phyloP scores from a whole-genome alignment of 2,329 filamentous ascomycete species.

The Ceratocystis lukuohia region DNA sequence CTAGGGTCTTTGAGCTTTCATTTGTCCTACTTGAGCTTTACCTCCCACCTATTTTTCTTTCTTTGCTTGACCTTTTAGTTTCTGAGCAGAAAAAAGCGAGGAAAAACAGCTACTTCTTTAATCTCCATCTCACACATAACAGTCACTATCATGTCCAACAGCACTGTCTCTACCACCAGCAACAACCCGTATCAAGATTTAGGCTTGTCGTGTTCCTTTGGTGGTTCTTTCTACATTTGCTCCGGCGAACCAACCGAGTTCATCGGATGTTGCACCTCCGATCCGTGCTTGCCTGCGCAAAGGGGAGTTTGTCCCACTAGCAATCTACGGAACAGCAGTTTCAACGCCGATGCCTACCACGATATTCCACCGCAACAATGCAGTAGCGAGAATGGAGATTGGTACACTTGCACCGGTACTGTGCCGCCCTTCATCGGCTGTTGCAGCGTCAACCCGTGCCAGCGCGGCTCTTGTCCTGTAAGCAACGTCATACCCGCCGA shows the following conservation, averaged over 20 bases:
- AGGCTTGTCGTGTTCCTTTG: slow-evolving; percentile 26
- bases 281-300: slow-evolving; percentile 26
- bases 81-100: neutral
- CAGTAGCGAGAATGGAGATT: slow-evolving; percentile 22
- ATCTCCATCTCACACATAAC: neutral
- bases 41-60: neutral
- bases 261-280: slow-evolving; percentile 30
- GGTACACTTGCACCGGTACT: slow-evolving; percentile 27
- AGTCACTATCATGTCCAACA: neutral
- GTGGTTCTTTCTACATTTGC: slow-evolving; percentile 30
- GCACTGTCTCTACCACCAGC: neutral
- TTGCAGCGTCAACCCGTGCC: slow-evolving; percentile 28
- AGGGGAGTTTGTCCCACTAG: slow-evolving; percentile 27
- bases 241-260: slow-evolving; percentile 26
- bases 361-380: slow-evolving; percentile 27
- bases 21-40: neutral
- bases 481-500: slow-evolving; percentile 22
- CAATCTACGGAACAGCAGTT: slow-evolving; percentile 24
- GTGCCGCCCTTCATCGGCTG: slow-evolving; percentile 30
- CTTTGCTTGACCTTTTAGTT: neutral
- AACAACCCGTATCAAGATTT: slow-evolving; percentile 19
- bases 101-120: neutral
- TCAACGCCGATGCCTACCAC: slow-evolving; percentile 22
- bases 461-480: slow-evolving; percentile 22
- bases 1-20: neutral